Conservation (phyloP, 805 yeast species). For the Wickerhamomyces ciferrii region DNA sequence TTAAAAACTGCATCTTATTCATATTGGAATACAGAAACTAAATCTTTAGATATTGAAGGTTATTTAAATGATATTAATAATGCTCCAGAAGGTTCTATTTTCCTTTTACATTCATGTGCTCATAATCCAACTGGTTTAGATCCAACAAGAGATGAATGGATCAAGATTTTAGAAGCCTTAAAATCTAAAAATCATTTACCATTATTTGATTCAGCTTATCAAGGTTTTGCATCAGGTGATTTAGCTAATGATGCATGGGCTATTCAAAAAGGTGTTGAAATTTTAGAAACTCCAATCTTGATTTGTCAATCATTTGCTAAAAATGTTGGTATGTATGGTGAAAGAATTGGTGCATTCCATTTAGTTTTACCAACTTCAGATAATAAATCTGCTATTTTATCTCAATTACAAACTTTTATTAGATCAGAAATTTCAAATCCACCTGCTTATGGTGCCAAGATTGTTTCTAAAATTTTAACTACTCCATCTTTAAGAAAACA, state of each 20-base stretch:
- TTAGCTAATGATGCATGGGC: conserved; percentile 82
- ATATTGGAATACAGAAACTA: conserved; percentile 75
- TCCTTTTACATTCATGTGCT: conserved; percentile 91
- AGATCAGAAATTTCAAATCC: conserved; percentile 90
- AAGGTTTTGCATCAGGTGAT: conserved; percentile 93
- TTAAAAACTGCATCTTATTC: conserved; percentile 67
- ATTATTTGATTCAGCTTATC: conserved; percentile 92
- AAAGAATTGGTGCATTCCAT: conserved; percentile 93
- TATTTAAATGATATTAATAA: conserved; percentile 52
- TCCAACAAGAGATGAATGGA: conserved; percentile 84
- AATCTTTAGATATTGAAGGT: conserved; percentile 68
- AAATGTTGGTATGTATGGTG: conserved; percentile 96
- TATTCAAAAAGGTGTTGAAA: conserved; percentile 49
- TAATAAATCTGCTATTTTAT: conserved; percentile 51
- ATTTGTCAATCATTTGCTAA: conserved; percentile 96
- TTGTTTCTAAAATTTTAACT: conserved; percentile 71
- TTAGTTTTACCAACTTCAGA: conserved; percentile 45
- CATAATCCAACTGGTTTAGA: conserved; percentile 98
- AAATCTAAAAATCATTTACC: conserved; percentile 64
- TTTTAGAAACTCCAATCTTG: conserved; percentile 50
- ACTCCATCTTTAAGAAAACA: conserved; percentile 62
- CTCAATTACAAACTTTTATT: conserved; percentile 72
- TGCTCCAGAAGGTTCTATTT: conserved; percentile 74
- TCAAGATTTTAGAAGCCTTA: conserved; percentile 55
- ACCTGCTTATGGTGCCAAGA: conserved; percentile 93